Conservation (phyloP, 2,329 filamentous ascomycete genomes). For the Monilinia fructigena region DNA sequence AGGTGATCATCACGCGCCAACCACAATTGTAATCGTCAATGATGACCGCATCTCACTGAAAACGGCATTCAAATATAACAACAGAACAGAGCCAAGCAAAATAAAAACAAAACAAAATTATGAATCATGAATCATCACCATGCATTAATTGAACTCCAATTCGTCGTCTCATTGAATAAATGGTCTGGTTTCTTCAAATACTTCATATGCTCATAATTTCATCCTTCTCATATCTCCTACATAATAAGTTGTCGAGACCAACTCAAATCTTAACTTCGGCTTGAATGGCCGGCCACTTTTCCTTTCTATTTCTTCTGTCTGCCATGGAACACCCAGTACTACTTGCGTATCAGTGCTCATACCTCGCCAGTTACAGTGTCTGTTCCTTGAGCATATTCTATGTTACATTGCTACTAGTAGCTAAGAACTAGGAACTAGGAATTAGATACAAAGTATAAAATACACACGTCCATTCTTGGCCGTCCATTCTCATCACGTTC, state of each 20-base stretch:
- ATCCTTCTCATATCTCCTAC: not conserved
- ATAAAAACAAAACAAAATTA: not conserved
- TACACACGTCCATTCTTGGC: not conserved
- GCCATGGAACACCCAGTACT: not conserved
- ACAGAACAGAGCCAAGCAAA: not conserved
- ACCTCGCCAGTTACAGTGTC: not conserved
- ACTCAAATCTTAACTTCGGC: not conserved
- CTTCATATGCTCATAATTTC: not conserved
- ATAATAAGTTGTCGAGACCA: not conserved
- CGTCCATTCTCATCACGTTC: not conserved
- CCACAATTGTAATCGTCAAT: too few relatives aligned
- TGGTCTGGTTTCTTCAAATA: not conserved
- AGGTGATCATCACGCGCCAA: too few relatives aligned
- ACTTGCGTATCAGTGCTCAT: not conserved
- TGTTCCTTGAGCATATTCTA: not conserved
- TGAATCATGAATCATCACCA: not conserved
- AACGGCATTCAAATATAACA: not conserved
- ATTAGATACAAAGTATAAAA: not conserved
- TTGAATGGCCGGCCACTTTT: not conserved
- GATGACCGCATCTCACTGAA: not conserved
- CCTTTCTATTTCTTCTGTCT: not conserved
- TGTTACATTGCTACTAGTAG: conserved; percentile 10
- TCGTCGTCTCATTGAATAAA: not conserved
- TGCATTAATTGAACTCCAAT: not conserved
- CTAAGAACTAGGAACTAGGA: not conserved